phyloP scores from a whole-genome alignment of 768 basidiomycete species.

The Daedalea quercina region DNA sequence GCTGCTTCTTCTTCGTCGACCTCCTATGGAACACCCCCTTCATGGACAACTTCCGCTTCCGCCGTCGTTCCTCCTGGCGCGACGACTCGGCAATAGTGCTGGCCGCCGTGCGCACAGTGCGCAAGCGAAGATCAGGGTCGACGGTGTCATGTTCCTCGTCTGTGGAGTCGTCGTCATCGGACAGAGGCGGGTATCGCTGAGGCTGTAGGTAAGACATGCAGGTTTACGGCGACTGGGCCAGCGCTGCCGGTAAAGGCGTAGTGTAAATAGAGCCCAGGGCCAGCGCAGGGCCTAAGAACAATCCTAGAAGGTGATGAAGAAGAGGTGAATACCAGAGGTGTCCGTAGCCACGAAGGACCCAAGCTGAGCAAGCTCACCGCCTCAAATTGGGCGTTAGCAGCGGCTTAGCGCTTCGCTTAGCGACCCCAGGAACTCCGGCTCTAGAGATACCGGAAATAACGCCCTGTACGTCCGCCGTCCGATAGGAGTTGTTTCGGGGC shows the following conservation, averaged over 20 bases:
- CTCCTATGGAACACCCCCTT: constrained; percentile 53
- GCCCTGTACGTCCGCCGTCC: too few species aligned
- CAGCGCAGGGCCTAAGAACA: background rate
- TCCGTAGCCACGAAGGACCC: background rate
- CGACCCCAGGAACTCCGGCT: background rate
- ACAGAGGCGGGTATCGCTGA: constrained; percentile 28
- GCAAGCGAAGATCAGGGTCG: constrained; percentile 81
- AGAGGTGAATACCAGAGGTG: background rate
- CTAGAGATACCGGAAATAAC: background rate
- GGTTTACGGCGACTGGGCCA: background rate
- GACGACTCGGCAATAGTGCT: constrained; percentile 87
- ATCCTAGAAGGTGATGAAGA: background rate
- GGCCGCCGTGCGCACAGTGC: constrained; percentile 89
- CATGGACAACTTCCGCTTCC: constrained; percentile 43
- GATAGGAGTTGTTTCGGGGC: too few species aligned
- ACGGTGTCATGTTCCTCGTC: constrained; percentile 64
- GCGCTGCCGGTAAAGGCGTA: background rate
- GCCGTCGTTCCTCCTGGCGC: constrained; percentile 65
- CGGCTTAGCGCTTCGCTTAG: background rate
- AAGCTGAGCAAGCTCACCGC: background rate
- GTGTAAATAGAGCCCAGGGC: background rate
- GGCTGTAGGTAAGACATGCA: constrained; percentile 33
- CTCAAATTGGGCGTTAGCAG: background rate
- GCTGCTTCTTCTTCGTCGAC: constrained; percentile 37
- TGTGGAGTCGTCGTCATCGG: constrained; percentile 31